phyloP scores from a whole-genome alignment of 192 early-diverging fungal genomes.

The Backusella tarrabulga region DNA sequence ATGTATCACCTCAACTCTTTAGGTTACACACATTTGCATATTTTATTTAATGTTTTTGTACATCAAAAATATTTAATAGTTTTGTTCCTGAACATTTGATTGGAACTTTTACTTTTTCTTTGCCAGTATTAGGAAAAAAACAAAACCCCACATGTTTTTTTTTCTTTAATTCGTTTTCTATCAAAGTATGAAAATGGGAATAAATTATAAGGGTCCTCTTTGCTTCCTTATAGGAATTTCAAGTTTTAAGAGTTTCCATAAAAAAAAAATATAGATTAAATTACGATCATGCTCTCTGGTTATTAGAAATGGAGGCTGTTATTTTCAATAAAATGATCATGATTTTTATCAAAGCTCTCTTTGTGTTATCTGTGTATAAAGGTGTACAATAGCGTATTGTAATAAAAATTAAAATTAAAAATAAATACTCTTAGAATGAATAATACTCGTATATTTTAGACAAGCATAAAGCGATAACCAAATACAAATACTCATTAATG shows the following conservation, averaged over 20 bases:
- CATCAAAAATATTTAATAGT: conserved; percentile 1
- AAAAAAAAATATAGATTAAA: neutral
- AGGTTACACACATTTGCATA: neutral
- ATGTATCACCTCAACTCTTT: neutral
- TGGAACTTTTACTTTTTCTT: neutral
- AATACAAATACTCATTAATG: neutral
- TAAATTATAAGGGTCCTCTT: neutral
- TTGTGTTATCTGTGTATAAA: neutral
- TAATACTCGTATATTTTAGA: neutral
- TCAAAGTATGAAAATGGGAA: neutral
- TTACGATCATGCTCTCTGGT: neutral
- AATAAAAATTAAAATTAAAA: neutral
- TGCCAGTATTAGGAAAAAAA: conserved; percentile 5
- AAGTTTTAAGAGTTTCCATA: neutral
- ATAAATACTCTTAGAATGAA: neutral
- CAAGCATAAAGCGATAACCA: neutral
- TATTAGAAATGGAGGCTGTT: neutral
- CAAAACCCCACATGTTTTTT: neutral
- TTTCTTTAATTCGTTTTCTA: neutral
- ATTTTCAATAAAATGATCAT: neutral
- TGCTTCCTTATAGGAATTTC: neutral
- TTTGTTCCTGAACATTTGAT: neutral
- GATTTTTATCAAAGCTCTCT: neutral
- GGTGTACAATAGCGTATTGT: neutral
- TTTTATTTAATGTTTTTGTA: neutral